Evolutionary conservation across 2,329 filamentous ascomycete genomes (phyloP).

Genomic region (Penicillium fuscoglaucum): DNA sequence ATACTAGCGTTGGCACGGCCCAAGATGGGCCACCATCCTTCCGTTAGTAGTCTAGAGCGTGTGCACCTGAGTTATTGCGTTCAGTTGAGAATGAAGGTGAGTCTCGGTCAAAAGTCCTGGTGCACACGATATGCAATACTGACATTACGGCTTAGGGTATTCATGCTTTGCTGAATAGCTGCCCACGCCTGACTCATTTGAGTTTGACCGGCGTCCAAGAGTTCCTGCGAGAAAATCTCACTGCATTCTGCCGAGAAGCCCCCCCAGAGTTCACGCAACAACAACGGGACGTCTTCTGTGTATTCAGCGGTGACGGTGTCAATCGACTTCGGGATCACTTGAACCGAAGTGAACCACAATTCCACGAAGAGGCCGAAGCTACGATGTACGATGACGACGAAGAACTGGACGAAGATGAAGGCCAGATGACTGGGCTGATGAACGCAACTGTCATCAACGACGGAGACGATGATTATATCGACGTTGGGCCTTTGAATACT

Average conservation of each 20-base stretch:
- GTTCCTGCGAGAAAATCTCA: slow-evolving; percentile 82
- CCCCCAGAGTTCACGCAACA: slow-evolving; percentile 92
- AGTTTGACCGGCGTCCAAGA: slow-evolving; percentile 91
- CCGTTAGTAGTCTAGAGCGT: slow-evolving; percentile 75
- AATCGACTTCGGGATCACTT: slow-evolving; percentile 74
- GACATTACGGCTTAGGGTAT: slow-evolving; percentile 66
- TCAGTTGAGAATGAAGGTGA: slow-evolving; percentile 75
- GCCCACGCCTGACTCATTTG: slow-evolving; percentile 87
- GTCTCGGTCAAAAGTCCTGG: slow-evolving; percentile 31
- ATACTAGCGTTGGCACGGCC: slow-evolving; percentile 80
- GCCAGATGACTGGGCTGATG: slow-evolving; percentile 44
- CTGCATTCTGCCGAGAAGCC: slow-evolving; percentile 80
- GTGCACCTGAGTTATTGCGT: slow-evolving; percentile 96
- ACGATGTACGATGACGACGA: slow-evolving; percentile 49
- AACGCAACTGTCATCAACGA: slow-evolving; percentile 45
- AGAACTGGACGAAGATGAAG: slow-evolving; percentile 46
- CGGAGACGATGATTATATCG: slow-evolving; percentile 45
- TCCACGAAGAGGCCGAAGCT: slow-evolving; percentile 37
- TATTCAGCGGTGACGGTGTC: slow-evolving; percentile 90
- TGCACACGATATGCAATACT: background rate
- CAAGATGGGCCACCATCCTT: slow-evolving; percentile 52
- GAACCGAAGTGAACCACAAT: slow-evolving; percentile 51
- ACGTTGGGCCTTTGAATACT: slow-evolving; percentile 37
- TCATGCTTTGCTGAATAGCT: slow-evolving; percentile 82
- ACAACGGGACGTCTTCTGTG: slow-evolving; percentile 93